A percentile compares a stretch with the other conserved stretches of the same genome.
Conservation (phyloP, 1,284 basidiomycete species). For the Sphagnurus paluster region DNA sequence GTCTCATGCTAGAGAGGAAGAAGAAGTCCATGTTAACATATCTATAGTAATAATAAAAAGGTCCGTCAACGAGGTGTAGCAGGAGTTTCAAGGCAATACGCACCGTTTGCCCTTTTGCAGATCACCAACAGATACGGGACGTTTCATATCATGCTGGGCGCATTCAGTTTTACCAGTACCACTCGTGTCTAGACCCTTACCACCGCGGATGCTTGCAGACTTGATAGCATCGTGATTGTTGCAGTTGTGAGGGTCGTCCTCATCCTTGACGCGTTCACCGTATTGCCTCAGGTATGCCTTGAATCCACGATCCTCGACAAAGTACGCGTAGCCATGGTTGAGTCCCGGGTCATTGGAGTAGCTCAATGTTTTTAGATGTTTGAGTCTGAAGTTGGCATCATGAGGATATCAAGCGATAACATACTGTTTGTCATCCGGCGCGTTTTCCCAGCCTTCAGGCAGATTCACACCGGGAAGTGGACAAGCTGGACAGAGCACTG, state of each 20-base stretch:
- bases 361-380: conserved; percentile 12
- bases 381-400: conserved; percentile 11
- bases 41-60: conserved; percentile 20
- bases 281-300: conserved; percentile 5
- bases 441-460: conserved; percentile 10
- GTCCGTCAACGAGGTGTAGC: neutral
- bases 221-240: conserved; percentile 10
- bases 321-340: conserved; percentile 14
- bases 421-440: conserved; percentile 4
- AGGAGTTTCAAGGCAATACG: neutral
- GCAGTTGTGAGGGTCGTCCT: conserved; percentile 11
- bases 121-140: conserved; percentile 2
- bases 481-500: conserved; percentile 23
- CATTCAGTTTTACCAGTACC: conserved; percentile 3
- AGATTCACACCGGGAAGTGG: conserved; percentile 23
- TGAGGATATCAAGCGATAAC: neutral
- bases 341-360: conserved; percentile 13
- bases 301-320: conserved; percentile 9
- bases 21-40: conserved; percentile 36
- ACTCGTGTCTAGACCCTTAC: conserved; percentile 2
- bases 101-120: conserved; percentile 12
- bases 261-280: conserved; percentile 3
- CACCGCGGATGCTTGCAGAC: conserved; percentile 1
- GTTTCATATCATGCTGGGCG: conserved; percentile 10
- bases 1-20: neutral